Base-by-base conservation (phyloP, 139 green algal species). In the Chlorella sp. region DNA sequence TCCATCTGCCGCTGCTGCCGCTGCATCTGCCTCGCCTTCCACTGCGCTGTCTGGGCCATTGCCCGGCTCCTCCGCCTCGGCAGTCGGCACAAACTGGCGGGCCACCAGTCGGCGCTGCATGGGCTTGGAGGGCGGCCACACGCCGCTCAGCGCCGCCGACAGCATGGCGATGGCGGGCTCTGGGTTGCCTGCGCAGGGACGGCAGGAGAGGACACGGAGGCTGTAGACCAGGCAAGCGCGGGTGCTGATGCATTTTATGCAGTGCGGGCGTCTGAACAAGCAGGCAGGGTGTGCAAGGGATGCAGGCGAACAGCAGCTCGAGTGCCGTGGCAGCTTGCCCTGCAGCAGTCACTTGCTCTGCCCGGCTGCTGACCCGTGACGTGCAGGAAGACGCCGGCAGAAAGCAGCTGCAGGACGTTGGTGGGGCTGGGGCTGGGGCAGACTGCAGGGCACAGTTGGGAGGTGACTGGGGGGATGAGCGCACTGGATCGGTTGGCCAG, bases 391-490 rank as follows among this genome's bases (percentile, higher is more conserved):
- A 82, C 54, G 24, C 76, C 76, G 4, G 51, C 22, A 1, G 76
- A 38, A 19, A 82, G 76, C 76, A 82, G 76, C 76, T 82, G 76
- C 30, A 82, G 44, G 16, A 82, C 36, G 76, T 82, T 82, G 36
- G 48, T 40, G 30, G 76, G 76, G 34, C 34, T 82, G 76, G 76
- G 76, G 14, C n/a, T 16, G 1, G 76, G 76, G 54, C 76, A 82
- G 30, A 82, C 76, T 82, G 76, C 36, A 68, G 19, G 34, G 38
- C 22, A 46, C 36, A 19, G 24, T 7, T 11, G 51, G 36, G 34
- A 34, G 8, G 60, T 65, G 56, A 24, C 56, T 6, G 16, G 56
- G 56, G 22, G 56, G 22, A 65, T 65, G 56, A 20, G 11, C 22
- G 22, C 56, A n/a, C 22, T 65, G 56, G 56, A 65, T 26, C 14